Evolutionary conservation across 2,329 filamentous ascomycete species (phyloP).

Genomic region (Ophiognomonia clavigignenti-juglandacearum): DNA sequence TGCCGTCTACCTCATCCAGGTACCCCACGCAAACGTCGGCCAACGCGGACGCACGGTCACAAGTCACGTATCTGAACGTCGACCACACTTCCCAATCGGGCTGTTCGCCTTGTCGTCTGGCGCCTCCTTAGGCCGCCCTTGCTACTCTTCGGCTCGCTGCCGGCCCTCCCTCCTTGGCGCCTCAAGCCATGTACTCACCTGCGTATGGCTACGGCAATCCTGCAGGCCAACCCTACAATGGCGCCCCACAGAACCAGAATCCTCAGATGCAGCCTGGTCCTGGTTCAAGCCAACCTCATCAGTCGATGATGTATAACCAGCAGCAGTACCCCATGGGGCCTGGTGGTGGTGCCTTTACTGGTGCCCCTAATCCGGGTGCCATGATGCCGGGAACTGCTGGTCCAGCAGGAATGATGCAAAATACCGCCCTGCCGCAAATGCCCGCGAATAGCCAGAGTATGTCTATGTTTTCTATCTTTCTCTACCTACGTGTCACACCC

Average conservation of each 20-base stretch:
- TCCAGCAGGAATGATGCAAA: conserved; percentile 60
- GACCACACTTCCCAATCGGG: conserved; percentile 14
- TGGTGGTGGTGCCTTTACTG: conserved; percentile 44
- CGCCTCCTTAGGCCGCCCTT: conserved; percentile 6
- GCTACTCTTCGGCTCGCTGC: conserved; percentile 6
- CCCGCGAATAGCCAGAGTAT: conserved; percentile 56
- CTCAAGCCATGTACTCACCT: conserved; percentile 47
- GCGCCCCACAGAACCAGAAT: conserved; percentile 42
- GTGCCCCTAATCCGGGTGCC: conserved; percentile 40
- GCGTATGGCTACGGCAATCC: conserved; percentile 52
- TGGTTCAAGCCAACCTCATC: conserved; percentile 38
- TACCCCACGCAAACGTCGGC: conserved; percentile 15
- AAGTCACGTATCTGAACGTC: conserved; percentile 12
- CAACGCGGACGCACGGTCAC: conserved; percentile 7
- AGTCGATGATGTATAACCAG: conserved; percentile 58
- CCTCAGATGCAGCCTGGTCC: conserved; percentile 41
- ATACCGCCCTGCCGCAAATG: conserved; percentile 55
- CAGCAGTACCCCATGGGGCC: conserved; percentile 53
- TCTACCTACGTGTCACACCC: conserved; percentile 14
- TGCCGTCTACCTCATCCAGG: conserved; percentile 6
- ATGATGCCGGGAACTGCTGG: conserved; percentile 50
- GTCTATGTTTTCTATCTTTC: conserved; percentile 29
- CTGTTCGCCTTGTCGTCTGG: conserved; percentile 12
- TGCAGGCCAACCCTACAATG: conserved; percentile 48
- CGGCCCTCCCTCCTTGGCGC: conserved; percentile 3